Evolutionary conservation across 108 stramenopile species (phyloP).

Genomic region (Phaeodactylum tricornutum): DNA sequence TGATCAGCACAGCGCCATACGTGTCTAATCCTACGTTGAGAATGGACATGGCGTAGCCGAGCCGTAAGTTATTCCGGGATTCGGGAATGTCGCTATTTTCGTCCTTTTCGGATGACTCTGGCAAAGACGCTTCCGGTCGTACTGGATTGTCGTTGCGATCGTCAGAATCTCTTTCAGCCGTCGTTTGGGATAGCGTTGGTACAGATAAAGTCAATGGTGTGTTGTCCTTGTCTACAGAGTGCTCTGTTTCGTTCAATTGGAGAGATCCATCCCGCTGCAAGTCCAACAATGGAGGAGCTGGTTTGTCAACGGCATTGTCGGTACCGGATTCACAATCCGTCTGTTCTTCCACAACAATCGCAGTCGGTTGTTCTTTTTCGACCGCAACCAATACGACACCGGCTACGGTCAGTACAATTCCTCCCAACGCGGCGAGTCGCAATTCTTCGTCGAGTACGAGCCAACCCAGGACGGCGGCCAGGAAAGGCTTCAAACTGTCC

Average conservation of each 20-base stretch:
- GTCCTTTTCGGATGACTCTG: not conserved
- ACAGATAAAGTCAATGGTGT: not conserved
- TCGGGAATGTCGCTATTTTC: not conserved
- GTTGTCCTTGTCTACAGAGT: not conserved
- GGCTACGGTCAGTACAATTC: conserved; percentile 50
- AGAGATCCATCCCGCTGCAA: not conserved
- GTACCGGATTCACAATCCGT: not conserved
- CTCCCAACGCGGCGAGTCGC: conserved; percentile 22
- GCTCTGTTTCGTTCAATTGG: not conserved
- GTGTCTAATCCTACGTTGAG: conserved; percentile 73
- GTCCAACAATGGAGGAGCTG: too few relatives aligned
- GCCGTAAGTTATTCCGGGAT: conserved; percentile 1
- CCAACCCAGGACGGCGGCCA: conserved; percentile 69
- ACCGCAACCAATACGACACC: conserved; percentile 60
- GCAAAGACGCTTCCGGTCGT: not conserved
- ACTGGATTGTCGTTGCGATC: not conserved
- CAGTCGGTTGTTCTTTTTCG: conserved; percentile 19
- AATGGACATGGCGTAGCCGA: conserved; percentile 50
- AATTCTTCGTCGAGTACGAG: conserved; percentile 49
- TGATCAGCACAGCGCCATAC: conserved; percentile 63
- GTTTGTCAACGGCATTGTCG: not conserved
- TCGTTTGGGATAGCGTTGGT: not conserved
- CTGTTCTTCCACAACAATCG: not conserved
- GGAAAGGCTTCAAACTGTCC: conserved; percentile 78
- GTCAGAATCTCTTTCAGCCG: not conserved